phyloP scores from a whole-genome alignment of 805 yeast genomes.

The Millerago galiae region DNA sequence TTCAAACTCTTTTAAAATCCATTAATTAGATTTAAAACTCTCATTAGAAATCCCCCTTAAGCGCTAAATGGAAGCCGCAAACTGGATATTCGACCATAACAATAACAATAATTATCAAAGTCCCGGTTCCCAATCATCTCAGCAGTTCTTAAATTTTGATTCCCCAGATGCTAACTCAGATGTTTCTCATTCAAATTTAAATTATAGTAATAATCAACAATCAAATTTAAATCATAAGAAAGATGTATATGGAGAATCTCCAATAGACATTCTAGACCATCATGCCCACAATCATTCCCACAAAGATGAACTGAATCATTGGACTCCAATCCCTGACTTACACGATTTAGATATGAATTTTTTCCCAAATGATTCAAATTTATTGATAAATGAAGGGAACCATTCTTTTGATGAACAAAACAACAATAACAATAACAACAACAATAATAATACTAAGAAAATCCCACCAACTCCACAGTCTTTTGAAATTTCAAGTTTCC shows the following conservation, averaged over 20 bases:
- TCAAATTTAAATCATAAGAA: background rate
- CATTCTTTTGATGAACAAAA: background rate
- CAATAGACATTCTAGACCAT: conserved; percentile 11
- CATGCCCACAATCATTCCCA: conserved; percentile 4
- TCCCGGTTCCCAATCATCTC: conserved; percentile 6
- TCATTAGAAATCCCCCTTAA: too few species aligned
- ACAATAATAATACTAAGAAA: background rate
- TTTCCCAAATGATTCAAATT: conserved; percentile 5
- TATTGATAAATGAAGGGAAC: background rate
- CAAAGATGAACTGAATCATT: conserved; percentile 4
- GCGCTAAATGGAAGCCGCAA: conserved; percentile 9
- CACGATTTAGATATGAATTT: conserved; percentile 13
- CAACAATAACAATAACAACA: background rate
- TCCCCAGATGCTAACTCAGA: conserved; percentile 16
- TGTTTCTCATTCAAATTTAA: conserved; percentile 2
- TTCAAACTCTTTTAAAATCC: too few species aligned
- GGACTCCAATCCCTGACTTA: conserved; percentile 11
- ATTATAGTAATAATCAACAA: background rate
- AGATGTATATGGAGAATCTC: conserved; percentile 5
- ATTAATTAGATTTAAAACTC: too few species aligned
- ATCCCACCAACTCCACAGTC: conserved; percentile 22
- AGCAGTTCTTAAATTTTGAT: conserved; percentile 16
- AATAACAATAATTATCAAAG: conserved; percentile 1
- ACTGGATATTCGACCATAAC: conserved; percentile 11
- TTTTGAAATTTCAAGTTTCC: conserved; percentile 12